These are phyloP conservation scores for Lenzites betulinus DNA, from an alignment of 768 basidiomycete species.

Conservation along the genomic window DNA sequence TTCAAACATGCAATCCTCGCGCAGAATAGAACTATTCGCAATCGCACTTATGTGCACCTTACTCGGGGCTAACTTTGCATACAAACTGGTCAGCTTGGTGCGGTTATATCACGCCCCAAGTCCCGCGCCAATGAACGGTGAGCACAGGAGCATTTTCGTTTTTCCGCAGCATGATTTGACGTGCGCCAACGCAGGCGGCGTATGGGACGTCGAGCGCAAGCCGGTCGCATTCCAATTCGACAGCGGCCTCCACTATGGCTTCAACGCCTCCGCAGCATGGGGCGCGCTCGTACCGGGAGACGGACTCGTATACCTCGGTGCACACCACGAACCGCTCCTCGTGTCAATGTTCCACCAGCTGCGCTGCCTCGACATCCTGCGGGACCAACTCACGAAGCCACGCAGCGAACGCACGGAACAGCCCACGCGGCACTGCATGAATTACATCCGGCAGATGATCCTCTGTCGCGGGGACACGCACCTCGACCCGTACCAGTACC, in stretches of 20 bases:
- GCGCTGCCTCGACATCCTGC: slow-evolving; percentile 27
- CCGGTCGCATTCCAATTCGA: slow-evolving; percentile 23
- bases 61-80: slow-evolving; percentile 6
- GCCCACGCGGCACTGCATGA: slow-evolving; percentile 27
- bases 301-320: slow-evolving; percentile 25
- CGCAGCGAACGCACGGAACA: slow-evolving; percentile 13
- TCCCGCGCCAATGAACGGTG: not conserved
- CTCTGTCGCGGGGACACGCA: slow-evolving; percentile 28
- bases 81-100: slow-evolving; percentile 9
- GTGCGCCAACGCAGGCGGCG: not conserved
- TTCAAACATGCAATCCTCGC: not conserved
- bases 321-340: slow-evolving; percentile 20
- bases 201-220: slow-evolving; percentile 21
- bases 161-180: not conserved
- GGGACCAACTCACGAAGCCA: slow-evolving; percentile 20
- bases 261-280: slow-evolving; percentile 20
- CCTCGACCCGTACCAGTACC: slow-evolving; percentile 28
- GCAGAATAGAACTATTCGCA: not conserved
- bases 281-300: slow-evolving; percentile 23
- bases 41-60: not conserved
- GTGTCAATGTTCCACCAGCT: slow-evolving; percentile 29
- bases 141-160: not conserved
- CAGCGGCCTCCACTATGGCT: slow-evolving; percentile 17
- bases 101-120: not conserved
- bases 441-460: slow-evolving; percentile 28